Conservation (phyloP, 371 early-diverging fungal genomes). For the Mortierella sp. region DNA sequence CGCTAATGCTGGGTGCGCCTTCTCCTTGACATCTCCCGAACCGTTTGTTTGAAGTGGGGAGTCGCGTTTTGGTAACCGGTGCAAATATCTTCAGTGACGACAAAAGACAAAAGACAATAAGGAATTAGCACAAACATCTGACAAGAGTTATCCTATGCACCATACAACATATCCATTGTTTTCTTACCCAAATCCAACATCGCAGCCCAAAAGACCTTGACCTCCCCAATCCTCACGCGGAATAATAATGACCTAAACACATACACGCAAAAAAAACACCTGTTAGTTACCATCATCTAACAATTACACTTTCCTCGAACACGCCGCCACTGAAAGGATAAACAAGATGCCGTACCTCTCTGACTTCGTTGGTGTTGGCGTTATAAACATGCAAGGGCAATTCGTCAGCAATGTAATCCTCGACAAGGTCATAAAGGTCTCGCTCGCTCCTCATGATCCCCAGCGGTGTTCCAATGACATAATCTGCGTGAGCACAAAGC, state of each 20-base stretch:
- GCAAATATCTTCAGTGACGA: constrained; percentile 11
- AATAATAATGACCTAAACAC: constrained; percentile 68
- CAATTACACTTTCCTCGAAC: not conserved
- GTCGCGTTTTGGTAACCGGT: constrained; percentile 19
- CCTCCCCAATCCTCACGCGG: constrained; percentile 82
- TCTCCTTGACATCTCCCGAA: not conserved
- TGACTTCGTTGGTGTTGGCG: constrained; percentile 71
- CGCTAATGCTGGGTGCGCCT: not conserved
- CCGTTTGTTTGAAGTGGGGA: not conserved
- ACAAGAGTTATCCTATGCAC: not conserved
- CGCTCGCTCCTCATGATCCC: constrained; percentile 70
- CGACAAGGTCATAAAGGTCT: constrained; percentile 75
- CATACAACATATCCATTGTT: not conserved
- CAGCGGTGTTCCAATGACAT: constrained; percentile 78
- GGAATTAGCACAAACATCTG: no score
- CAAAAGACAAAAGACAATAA: not conserved
- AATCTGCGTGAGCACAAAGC: constrained; percentile 73
- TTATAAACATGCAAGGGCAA: constrained; percentile 78
- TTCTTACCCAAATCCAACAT: constrained; percentile 76
- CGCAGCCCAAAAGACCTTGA: constrained; percentile 76
- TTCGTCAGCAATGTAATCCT: constrained; percentile 71
- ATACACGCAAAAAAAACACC: not conserved
- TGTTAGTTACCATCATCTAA: not conserved
- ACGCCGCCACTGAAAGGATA: not conserved
- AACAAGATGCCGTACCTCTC: constrained; percentile 62